Percentiles rank a stretch among this genome's conserved stretches.
These are phyloP conservation scores for Apiospora rasikravindrae DNA, from an alignment of 2,329 filamentous ascomycete species.

Conservation along the genomic window DNA sequence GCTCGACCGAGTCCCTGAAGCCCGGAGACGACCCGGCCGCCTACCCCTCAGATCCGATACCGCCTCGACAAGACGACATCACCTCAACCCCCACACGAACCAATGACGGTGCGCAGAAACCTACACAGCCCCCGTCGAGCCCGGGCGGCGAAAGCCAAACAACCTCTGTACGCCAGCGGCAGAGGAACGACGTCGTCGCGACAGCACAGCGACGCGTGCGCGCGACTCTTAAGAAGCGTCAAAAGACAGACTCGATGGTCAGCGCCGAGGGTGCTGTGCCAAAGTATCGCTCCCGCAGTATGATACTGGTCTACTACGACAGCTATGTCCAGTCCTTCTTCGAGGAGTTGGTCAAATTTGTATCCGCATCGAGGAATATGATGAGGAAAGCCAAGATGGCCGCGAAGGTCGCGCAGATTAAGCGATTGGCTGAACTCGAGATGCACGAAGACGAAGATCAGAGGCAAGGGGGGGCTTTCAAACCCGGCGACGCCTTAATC, in stretches of 20 bases:
- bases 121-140: conserved; percentile 35
- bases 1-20: conserved; percentile 59
- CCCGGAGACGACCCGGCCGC: conserved; percentile 46
- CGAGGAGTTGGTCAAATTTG: conserved; percentile 80
- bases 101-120: conserved; percentile 21
- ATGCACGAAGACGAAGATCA: conserved; percentile 54
- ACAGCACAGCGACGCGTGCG: conserved; percentile 52
- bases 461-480: background rate
- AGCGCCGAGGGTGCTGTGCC: conserved; percentile 53
- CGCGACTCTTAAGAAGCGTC: conserved; percentile 54
- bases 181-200: conserved; percentile 51
- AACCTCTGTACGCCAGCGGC: conserved; percentile 43
- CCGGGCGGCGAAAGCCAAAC: conserved; percentile 43
- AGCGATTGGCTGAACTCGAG: conserved; percentile 63
- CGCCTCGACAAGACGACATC: background rate
- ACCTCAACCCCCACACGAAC: conserved; percentile 26
- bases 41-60: conserved; percentile 26
- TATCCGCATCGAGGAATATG: conserved; percentile 80
- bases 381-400: conserved; percentile 90
- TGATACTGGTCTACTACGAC: conserved; percentile 92
- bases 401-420: conserved; percentile 72
- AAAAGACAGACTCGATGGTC: conserved; percentile 57
- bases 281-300: conserved; percentile 72
- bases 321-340: conserved; percentile 84
- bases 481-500: conserved; percentile 32